Base-by-base conservation (phyloP, 768 basidiomycete species). In the Sarcodon sp. region DNA sequence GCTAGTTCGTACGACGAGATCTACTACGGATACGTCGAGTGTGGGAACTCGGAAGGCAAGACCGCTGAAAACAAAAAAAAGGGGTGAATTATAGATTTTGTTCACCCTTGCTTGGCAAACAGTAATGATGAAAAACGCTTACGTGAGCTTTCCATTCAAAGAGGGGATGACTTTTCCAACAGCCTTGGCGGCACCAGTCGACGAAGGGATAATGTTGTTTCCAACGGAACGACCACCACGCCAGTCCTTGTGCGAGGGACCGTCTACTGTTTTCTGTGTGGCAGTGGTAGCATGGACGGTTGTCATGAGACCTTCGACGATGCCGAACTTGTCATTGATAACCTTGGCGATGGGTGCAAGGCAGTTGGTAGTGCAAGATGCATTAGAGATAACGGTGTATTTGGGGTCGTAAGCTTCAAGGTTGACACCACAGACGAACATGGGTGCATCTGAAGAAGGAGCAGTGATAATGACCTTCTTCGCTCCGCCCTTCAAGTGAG, bases 401-500 rank as follows among this genome's bases (percentile, higher is more conserved):
- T 84, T 81, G 57, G 91, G 67, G 66, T 96, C 82, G 69, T 99
- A 98, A 36, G 71, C 56, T 53, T 96, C 91, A 54, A 96, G 80
- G 75, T 99, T 98, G 68, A 98, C 94, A 74, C 88, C 91, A 57
- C 75, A 77, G 47, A 93, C 90, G 67, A 79, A 92, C 90, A 93
- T 93, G 57, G 90, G 90, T 6, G 91, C 90, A 64, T 93, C 89
- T 33, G 89, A 77, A n/a, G 94, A 98, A 56, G 94, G 94, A 43
- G 94, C 94, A 55, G 93, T 94, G 78, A 99, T 98, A 72, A 99
- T 75, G 64, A 99, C 94, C 76, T 97, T 99, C 83, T 98, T 97
- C 62, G 94, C 94, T 65, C 94, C 94, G 58, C 94, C 94, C 71
- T 93, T 91, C 70, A 99, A 73, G 72, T 99, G 94, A 56, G 80